Conservation (phyloP, 768 basidiomycete genomes). For the Termitomyces sp. region DNA sequence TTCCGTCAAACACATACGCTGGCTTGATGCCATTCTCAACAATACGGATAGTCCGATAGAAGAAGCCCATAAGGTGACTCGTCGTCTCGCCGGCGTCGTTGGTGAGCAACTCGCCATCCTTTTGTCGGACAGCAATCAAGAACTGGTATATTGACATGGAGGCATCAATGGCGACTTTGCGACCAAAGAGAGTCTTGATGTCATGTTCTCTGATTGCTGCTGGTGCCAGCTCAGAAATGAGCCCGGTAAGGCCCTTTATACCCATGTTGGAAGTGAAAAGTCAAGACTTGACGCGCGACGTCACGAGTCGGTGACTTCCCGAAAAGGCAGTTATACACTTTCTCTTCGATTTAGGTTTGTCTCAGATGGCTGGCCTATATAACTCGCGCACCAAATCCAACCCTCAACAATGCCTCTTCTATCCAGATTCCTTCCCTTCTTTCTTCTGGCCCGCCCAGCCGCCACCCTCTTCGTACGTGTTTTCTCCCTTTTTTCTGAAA, state of each 20-base stretch:
- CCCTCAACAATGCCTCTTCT: conserved; percentile 3
- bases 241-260: conserved; percentile 91
- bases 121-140: conserved; percentile 94
- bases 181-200: conserved; percentile 95
- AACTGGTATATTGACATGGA: conserved; percentile 98
- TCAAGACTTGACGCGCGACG: not conserved
- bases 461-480: conserved; percentile 1
- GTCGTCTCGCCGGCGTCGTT: conserved; percentile 99
- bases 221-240: conserved; percentile 89
- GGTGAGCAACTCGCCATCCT: conserved; percentile 93
- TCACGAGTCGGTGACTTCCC: not conserved
- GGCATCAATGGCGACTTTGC: conserved; percentile 98
- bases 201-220: conserved; percentile 86
- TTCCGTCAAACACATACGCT: conserved; percentile 96
- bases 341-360: not conserved
- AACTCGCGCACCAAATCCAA: not conserved
- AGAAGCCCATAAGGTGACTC: conserved; percentile 98
- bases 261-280: conserved; percentile 50
- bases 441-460: conserved; percentile 7
- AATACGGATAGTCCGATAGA: conserved; percentile 95
- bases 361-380: conserved; percentile 7
- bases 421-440: conserved; percentile 6
- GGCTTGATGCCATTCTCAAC: conserved; percentile 99
- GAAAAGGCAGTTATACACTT: not conserved
- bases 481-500: not conserved